phyloP scores from a whole-genome alignment of 345 rosid species.

The Eucalyptus camaldulensis region DNA sequence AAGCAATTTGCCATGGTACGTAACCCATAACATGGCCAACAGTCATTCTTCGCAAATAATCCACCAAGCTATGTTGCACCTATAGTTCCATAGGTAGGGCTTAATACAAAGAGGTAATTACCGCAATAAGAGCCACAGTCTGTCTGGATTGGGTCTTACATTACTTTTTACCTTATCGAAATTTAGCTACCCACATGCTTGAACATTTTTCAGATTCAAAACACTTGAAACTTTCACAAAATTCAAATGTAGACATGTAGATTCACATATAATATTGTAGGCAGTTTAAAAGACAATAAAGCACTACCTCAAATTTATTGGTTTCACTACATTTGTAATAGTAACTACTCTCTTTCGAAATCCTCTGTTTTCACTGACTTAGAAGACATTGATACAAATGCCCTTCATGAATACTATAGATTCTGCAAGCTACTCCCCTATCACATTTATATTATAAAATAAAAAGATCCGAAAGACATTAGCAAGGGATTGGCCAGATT shows the following conservation, averaged over 20 bases:
- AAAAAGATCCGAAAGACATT: neutral
- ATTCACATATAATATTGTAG: neutral
- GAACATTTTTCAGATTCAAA: neutral
- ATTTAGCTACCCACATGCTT: neutral
- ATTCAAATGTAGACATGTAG: neutral
- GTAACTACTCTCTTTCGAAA: neutral
- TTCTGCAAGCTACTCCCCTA: neutral
- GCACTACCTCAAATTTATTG: conserved; percentile 5
- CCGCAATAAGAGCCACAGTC: neutral
- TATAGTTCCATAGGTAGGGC: neutral
- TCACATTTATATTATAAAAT: neutral
- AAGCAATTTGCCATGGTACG: neutral
- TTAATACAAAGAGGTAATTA: neutral
- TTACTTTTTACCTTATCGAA: neutral
- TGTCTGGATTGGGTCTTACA: neutral
- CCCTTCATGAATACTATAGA: neutral
- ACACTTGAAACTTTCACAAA: neutral
- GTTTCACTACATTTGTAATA: neutral
- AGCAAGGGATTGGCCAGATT: neutral
- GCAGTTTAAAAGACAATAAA: neutral
- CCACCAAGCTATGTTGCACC: neutral
- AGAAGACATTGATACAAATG: neutral
- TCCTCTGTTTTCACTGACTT: neutral
- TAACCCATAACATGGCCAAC: neutral
- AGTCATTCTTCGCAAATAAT: neutral